Base-by-base conservation (phyloP, 2,329 filamentous ascomycete species). In the Aureobasidium musti region DNA sequence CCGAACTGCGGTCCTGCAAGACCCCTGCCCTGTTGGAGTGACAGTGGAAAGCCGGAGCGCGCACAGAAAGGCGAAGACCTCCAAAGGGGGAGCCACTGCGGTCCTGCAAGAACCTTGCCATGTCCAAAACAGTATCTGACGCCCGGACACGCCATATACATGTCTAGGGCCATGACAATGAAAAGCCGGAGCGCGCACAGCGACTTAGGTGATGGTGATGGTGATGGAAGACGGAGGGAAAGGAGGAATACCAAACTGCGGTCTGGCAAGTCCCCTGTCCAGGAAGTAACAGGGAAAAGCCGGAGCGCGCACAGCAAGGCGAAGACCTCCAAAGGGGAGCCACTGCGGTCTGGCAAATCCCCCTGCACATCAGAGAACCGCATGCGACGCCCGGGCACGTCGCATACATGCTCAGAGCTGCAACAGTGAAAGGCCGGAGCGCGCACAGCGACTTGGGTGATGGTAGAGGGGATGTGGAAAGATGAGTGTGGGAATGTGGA, bases 211-310 rank as follows among this genome's bases (percentile, higher is more conserved):
- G 33, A 35, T 35, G 33, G 33, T 35, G 33, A 35, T 7, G n/a
- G 35, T 56, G 53, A 57, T 21, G 17, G 23, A 5, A 8, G 47
- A 30, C 26, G 21, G 13, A 52, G 26, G 49, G 49, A 33, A 7
- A 52, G 49, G 26, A 52, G 26, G 26, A 52, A 52, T 52, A 52
- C 49, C 49, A 5, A 35, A n/a, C 50, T 57, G 21, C 53, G 35
- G 33, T 35, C 33, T 13, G 8, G 33, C 33, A 35, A 35, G 11
- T 35, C 33, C 33, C 5, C 33, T 35, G 33, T 7, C 30, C 30
- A n/a, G n/a, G 30, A 2, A 33, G 1, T 8, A 33, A 8, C n/a
- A n/a, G n/a, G 5, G 30, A 5, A 33, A 2, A 33, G 30, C 30
- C 5, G 30, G 30, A 33, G 8, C 30, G 5, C 30, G 8, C 30